Percentiles rank a stretch among this genome's conserved stretches.
Conservation (phyloP, 2,329 filamentous ascomycete genomes). For the Penicillium corylophilum region DNA sequence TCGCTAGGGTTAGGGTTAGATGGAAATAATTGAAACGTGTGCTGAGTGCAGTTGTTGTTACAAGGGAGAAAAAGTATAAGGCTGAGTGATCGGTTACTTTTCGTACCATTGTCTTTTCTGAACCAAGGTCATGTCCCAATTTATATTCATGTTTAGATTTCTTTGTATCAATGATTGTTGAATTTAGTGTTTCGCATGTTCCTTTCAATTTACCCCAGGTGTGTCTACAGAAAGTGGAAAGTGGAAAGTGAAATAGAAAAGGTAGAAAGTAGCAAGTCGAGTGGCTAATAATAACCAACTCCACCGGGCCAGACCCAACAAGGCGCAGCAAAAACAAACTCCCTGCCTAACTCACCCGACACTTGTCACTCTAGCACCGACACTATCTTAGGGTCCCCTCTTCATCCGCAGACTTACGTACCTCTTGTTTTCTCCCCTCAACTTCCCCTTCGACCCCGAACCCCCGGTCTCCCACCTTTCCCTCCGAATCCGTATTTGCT, state of each 20-base stretch:
- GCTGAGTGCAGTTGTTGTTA: too few species aligned
- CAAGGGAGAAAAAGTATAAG: not conserved
- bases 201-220: too few species aligned
- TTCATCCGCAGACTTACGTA: slow-evolving; percentile 13
- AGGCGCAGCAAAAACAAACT: slow-evolving; percentile 23
- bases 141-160: too few species aligned
- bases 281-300: slow-evolving; percentile 13
- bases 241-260: too few species aligned
- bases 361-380: not conserved
- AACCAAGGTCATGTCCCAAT: too few species aligned
- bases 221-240: too few species aligned
- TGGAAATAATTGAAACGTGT: not conserved
- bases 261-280: too few species aligned
- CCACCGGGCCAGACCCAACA: slow-evolving; percentile 25
- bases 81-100: not conserved
- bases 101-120: not conserved
- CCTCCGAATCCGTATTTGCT: not conserved
- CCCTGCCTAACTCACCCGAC: slow-evolving; percentile 6
- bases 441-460: slow-evolving; percentile 1
- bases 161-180: too few species aligned
- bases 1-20: not conserved
- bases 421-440: slow-evolving; percentile 8
- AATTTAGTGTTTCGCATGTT: too few species aligned
- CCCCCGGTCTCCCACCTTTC: slow-evolving; percentile 1
- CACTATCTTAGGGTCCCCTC: not conserved